phyloP scores from a whole-genome alignment of 2,329 filamentous ascomycete genomes.

The Fusarium sp. region DNA sequence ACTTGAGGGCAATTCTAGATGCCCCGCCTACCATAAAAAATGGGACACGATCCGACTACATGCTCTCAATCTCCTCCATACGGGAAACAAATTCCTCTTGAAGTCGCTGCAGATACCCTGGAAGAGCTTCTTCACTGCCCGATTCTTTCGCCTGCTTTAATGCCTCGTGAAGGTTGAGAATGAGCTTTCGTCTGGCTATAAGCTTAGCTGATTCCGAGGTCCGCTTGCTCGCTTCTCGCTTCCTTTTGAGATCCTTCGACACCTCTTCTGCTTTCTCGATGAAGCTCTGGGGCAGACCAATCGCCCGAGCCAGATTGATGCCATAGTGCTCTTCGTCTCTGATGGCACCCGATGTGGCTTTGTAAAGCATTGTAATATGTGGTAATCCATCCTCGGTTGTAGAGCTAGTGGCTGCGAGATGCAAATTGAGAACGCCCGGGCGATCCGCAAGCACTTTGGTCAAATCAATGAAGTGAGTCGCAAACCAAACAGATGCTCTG shows the following conservation, averaged over 20 bases:
- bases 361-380: constrained; percentile 90
- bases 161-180: constrained; percentile 79
- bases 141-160: constrained; percentile 76
- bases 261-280: constrained; percentile 77
- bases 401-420: constrained; percentile 78
- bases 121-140: constrained; percentile 71
- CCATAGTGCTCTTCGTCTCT: constrained; percentile 81
- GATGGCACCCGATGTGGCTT: constrained; percentile 78
- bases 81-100: constrained; percentile 80
- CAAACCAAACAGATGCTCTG: constrained; percentile 87
- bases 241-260: constrained; percentile 70
- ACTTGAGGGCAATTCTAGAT: not conserved
- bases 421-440: constrained; percentile 84
- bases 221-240: constrained; percentile 69
- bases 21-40: not conserved
- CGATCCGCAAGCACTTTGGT: constrained; percentile 80
- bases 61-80: constrained; percentile 75
- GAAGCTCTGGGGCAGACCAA: constrained; percentile 77
- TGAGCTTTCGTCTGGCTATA: constrained; percentile 76
- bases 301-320: constrained; percentile 80
- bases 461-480: constrained; percentile 90
- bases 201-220: constrained; percentile 70
- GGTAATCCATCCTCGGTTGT: constrained; percentile 62
- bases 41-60: constrained; percentile 17
- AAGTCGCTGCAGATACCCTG: constrained; percentile 50